Evolutionary conservation across 352 stramenopile species (phyloP), one percentile per base, ranked within the genome.

Genomic region (Elongisporangium senticosum): DNA sequence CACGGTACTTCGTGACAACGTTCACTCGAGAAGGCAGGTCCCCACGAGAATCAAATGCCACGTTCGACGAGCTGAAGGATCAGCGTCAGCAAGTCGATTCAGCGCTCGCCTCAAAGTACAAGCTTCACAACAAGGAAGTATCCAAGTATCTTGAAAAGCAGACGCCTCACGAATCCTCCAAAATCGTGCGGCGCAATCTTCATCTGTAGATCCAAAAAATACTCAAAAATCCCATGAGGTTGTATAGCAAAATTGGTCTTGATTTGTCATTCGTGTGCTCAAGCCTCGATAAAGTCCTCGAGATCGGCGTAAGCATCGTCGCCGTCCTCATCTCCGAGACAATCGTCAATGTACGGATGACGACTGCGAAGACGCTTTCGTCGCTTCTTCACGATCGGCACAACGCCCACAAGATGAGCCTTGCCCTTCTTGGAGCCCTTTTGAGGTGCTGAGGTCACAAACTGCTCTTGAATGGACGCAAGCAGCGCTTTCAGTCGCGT

Each of bases 271-370:
- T 17, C 33, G 1, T 43, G 10, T 17, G 33, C 33, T 43, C 13
- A 43, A 3, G 33, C 33, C 62, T 80, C 81, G 68, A 90, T 89
- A 61, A 90, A 90, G 61, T 90, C 81, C 63, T 90, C 81, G 19
- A 90, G 61, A 56, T 90, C 81, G 40, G 73, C 81, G 51, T 78
- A 90, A 22, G 81, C 81, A 53, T 90, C 81, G 24, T 66, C 73
- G 13, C 81, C 81, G 40, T 83, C 71, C 65, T 90, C 81, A 68
- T 90, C 81, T 17, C 80, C 76, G 7, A 90, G 68, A 48, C 79
- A 90, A n/a, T 81, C 77, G 53, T 90, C 81, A 48, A 90, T 90
- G 56, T 81, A 82, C 28, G 79, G 77, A 61, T 90, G 81, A 6
- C 81, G 71, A 61, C 81, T 90, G 39, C 77, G 76, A 23, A 90